phyloP scores from a whole-genome alignment of 1,284 basidiomycete genomes.

The Cryptococcus jaspeensis region DNA sequence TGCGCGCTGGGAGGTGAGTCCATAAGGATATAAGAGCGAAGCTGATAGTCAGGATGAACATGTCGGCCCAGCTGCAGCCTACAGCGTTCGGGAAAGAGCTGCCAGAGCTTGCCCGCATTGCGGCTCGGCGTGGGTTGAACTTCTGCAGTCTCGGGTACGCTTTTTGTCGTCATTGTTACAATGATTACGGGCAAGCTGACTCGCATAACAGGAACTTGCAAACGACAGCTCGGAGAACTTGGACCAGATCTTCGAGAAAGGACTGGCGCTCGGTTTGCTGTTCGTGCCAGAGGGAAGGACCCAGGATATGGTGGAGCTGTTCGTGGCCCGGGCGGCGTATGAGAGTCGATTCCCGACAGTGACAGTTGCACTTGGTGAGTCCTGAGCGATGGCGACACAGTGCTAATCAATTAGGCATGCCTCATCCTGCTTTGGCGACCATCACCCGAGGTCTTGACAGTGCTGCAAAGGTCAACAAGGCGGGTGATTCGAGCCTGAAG shows the following conservation, averaged over 20 bases:
- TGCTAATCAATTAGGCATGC: background rate
- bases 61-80: background rate
- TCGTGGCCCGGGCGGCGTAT: constrained; percentile 20
- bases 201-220: constrained; percentile 19
- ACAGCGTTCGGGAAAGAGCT: constrained; percentile 13
- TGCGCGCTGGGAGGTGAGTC: constrained; percentile 34
- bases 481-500: constrained; percentile 62
- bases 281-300: constrained; percentile 6
- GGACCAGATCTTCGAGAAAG: constrained; percentile 13
- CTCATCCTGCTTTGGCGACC: constrained; percentile 16
- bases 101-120: constrained; percentile 41
- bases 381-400: background rate
- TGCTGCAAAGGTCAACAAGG: constrained; percentile 47
- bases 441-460: constrained; percentile 34
- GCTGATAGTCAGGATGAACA: constrained; percentile 12
- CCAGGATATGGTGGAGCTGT: constrained; percentile 49
- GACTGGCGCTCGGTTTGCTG: constrained; percentile 21
- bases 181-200: background rate
- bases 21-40: too few species aligned
- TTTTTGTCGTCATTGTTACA: too few species aligned
- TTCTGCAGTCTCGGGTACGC: constrained; percentile 22
- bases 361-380: constrained; percentile 1
- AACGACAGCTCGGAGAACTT: constrained; percentile 3
- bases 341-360: constrained; percentile 11
- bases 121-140: constrained; percentile 31